Conservation (phyloP, 805 yeast species). For the Clavispora phyllophila region DNA sequence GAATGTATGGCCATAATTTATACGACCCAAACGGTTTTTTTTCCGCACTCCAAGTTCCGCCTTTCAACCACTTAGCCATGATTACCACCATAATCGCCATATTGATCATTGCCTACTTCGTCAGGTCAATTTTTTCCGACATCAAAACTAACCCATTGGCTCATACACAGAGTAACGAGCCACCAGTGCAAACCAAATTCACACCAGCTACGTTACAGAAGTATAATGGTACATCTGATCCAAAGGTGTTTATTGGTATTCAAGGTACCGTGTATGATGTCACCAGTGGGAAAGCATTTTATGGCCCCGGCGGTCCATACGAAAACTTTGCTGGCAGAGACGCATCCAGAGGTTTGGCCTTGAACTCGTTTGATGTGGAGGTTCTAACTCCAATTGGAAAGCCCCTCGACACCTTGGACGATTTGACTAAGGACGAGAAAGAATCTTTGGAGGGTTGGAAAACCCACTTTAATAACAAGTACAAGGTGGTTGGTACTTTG, state of each 20-base stretch:
- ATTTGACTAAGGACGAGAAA: slow-evolving; percentile 53
- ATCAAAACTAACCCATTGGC: slow-evolving; percentile 28
- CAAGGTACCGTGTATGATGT: slow-evolving; percentile 84
- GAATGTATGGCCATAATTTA: background rate
- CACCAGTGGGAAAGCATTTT: slow-evolving; percentile 70
- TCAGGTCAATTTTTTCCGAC: slow-evolving; percentile 23
- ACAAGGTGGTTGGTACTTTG: slow-evolving; percentile 72
- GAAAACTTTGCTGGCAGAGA: slow-evolving; percentile 93
- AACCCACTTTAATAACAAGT: slow-evolving; percentile 74
- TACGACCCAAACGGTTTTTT: background rate
- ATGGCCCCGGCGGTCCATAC: slow-evolving; percentile 96
- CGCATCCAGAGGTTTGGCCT: slow-evolving; percentile 88
- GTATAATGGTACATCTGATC: slow-evolving; percentile 77
- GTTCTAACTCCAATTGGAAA: slow-evolving; percentile 62
- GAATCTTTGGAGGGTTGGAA: slow-evolving; percentile 82
- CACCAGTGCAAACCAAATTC: slow-evolving; percentile 48
- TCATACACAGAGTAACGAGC: slow-evolving; percentile 17
- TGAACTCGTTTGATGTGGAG: slow-evolving; percentile 74
- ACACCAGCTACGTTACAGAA: slow-evolving; percentile 71
- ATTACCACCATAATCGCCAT: slow-evolving; percentile 27
- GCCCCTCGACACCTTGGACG: slow-evolving; percentile 71
- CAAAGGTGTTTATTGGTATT: slow-evolving; percentile 80
- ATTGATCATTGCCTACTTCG: slow-evolving; percentile 26
- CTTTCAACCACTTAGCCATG: slow-evolving; percentile 9
- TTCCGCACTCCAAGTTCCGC: background rate